Base-by-base conservation (phyloP, 2,329 filamentous ascomycete species). In the Calonectria crousiana region DNA sequence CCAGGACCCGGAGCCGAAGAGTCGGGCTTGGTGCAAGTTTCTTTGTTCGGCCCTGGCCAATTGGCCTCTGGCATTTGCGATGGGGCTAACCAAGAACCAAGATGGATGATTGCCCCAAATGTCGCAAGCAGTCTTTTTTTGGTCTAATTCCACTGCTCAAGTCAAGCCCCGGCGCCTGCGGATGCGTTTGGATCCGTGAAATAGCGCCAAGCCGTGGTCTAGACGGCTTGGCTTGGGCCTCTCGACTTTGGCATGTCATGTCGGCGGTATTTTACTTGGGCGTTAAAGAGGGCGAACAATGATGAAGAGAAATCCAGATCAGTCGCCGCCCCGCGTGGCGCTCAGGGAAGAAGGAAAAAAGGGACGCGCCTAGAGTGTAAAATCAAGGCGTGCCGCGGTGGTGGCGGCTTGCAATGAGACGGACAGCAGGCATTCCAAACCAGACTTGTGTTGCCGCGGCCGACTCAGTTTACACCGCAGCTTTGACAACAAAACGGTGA, bases 1-100 rank as follows among this genome's bases (percentile, higher is more conserved):
- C 34, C 30, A 34, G 70, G 64, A 36, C 38, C 26, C 70, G 70
- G 70, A 68, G 47, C 65, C 70, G 70, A 72, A 68, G 26, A n/a
- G 28, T 38, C 53, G 64, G 53, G 53, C 26, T 11, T 38, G 51
- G 38, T 69, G 36, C 53, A 49, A 32, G 36, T 58, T 67, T 72
- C 38, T 44, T 30, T 30, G 23, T 56, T 41, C 30, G 20, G 47
- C 34, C 44, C 44, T 38, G 38, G 38, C 34, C 60, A 44, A 38
- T 65, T 44, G 41, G 38, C 60, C 28, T 47, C 41, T 47, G 38
- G n/a, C 26, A 34, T 65, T 32, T 49, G 13, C 41, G 60, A 65
- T 49, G 60, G 60, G 60, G 60, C 60, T 47, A 65, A 32, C 26
- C 23, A 65, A 34, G 36, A 44, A 20, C 36, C 23, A 47, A 26